Evolutionary conservation across 371 early-diverging fungal species (phyloP).

Genomic region (Batrachochytrium dendrobatidis): DNA sequence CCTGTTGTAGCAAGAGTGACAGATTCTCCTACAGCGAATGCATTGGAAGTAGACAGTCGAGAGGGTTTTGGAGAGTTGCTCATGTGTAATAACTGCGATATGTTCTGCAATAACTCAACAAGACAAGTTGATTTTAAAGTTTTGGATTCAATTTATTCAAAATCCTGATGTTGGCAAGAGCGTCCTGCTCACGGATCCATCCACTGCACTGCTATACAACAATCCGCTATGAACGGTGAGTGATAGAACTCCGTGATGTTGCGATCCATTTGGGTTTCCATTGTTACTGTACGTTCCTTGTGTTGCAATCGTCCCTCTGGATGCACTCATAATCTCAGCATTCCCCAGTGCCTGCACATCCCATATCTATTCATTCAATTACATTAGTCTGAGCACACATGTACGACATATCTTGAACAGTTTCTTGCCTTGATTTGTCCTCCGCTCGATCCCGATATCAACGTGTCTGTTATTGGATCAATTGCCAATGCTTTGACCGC

Average conservation of each 20-base stretch:
- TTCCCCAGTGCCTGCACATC: conserved; percentile 4
- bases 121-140: too few species aligned
- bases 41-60: too few species aligned
- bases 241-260: conserved; percentile 35
- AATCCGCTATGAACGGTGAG: conserved; percentile 31
- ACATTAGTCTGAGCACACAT: not conserved
- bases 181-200: conserved; percentile 38
- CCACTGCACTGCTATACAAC: conserved; percentile 43
- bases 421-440: conserved; percentile 39
- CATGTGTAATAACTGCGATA: too few species aligned
- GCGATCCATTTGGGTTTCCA: conserved; percentile 12
- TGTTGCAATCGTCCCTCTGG: not conserved
- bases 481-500: conserved; percentile 61
- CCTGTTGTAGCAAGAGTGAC: conserved; percentile 8
- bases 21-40: too few species aligned
- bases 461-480: conserved; percentile 45
- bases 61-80: too few species aligned
- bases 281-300: not conserved
- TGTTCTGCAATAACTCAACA: too few species aligned
- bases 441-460: conserved; percentile 52
- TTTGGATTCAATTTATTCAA: too few species aligned
- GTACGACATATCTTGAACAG: not conserved
- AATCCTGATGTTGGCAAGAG: not conserved
- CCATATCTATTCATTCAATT: conserved; percentile 1
- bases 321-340: not conserved